Percentiles rank a stretch among this genome's conserved stretches.
These are phyloP conservation scores for Collybia sp. DNA, from an alignment of 768 basidiomycete genomes.

Conservation along the genomic window DNA sequence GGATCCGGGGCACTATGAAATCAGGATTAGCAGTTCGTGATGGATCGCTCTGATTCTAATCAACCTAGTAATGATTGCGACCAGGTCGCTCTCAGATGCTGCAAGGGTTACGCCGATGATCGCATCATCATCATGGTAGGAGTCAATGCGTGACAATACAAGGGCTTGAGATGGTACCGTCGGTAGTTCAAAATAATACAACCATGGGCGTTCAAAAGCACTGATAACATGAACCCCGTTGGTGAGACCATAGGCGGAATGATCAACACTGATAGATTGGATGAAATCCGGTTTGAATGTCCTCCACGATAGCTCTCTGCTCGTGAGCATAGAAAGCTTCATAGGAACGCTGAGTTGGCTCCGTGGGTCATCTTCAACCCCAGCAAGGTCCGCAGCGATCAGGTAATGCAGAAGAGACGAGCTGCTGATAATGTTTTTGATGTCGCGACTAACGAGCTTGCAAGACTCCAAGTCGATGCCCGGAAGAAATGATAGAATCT, in stretches of 20 bases:
- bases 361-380: conserved; percentile 23
- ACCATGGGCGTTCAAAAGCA: conserved; percentile 13
- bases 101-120: conserved; percentile 40
- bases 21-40: too few relatives aligned
- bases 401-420: conserved; percentile 28
- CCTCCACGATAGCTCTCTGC: conserved; percentile 23
- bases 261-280: conserved; percentile 16
- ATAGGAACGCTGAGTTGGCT: conserved; percentile 13
- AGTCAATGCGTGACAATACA: conserved; percentile 23
- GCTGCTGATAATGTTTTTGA: conserved; percentile 19
- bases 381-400: conserved; percentile 17
- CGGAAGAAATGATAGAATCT: conserved; percentile 21
- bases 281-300: conserved; percentile 16
- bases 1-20: too few relatives aligned
- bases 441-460: conserved; percentile 12
- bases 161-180: conserved; percentile 15
- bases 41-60: too few relatives aligned
- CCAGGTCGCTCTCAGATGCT: conserved; percentile 38
- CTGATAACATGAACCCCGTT: conserved; percentile 37
- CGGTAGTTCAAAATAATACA: conserved; percentile 32
- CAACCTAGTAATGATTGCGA: conserved; percentile 35
- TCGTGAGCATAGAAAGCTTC: conserved; percentile 16
- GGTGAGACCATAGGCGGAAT: conserved; percentile 35
- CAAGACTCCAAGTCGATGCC: conserved; percentile 17
- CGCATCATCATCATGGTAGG: conserved; percentile 13